phyloP scores from a whole-genome alignment of 345 rosid species.

The Cardamine chenopodiifolia region DNA sequence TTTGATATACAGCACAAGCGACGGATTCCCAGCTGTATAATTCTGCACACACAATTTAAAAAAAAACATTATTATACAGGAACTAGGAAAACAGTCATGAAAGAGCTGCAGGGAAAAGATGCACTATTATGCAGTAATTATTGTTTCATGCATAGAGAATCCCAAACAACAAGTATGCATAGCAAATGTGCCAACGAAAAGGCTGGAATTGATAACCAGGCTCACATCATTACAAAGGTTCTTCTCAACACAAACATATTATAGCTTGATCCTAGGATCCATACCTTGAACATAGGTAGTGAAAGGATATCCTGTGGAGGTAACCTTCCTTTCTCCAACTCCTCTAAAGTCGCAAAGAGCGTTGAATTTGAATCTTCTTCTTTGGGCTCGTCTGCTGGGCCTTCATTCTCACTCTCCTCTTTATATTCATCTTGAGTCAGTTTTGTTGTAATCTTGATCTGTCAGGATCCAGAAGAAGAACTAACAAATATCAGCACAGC shows the following conservation, averaged over 20 bases:
- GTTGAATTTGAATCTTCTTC: slow-evolving; percentile 46
- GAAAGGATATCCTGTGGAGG: slow-evolving; percentile 89
- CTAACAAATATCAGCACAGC: slow-evolving; percentile 11
- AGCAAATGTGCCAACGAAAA: slow-evolving; percentile 12
- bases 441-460: slow-evolving; percentile 84
- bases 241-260: background rate
- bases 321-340: slow-evolving; percentile 73
- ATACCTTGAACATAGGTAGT: slow-evolving; percentile 90
- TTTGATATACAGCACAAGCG: slow-evolving; percentile 79
- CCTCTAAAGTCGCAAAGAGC: slow-evolving; percentile 59
- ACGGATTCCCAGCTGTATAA: slow-evolving; percentile 83
- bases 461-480: slow-evolving; percentile 31
- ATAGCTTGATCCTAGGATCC: slow-evolving; percentile 18
- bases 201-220: slow-evolving; percentile 14
- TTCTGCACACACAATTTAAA: slow-evolving; percentile 57
- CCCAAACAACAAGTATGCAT: background rate
- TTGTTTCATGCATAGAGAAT: background rate
- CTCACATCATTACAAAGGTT: slow-evolving; percentile 24
- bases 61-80: background rate
- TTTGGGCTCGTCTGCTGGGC: slow-evolving; percentile 49
- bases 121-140: background rate
- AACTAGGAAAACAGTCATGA: slow-evolving; percentile 19
- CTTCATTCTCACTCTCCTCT: slow-evolving; percentile 48
- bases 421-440: slow-evolving; percentile 51
- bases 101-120: slow-evolving; percentile 5